These are phyloP conservation scores for Graphilbum ipis-grandicollis DNA, from an alignment of 2,329 filamentous ascomycete species.

Conservation along the genomic window DNA sequence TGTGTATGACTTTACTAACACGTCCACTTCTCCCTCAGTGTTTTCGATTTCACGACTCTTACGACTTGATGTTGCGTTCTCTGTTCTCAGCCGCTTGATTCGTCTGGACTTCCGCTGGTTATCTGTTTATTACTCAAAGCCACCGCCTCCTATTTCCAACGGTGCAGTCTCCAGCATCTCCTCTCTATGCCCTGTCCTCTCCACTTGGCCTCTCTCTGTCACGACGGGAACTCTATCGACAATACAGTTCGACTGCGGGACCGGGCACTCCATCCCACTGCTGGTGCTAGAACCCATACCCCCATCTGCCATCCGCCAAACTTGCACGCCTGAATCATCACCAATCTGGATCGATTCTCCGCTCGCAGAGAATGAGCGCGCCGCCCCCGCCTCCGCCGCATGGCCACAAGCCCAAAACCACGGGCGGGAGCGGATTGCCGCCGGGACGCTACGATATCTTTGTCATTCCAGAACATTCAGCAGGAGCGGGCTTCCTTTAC, in stretches of 20 bases:
- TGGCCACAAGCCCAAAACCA: constrained; percentile 56
- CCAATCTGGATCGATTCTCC: constrained; percentile 8
- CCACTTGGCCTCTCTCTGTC: too few species aligned
- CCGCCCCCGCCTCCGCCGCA: constrained; percentile 78
- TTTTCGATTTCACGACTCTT: background rate
- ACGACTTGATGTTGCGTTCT: background rate
- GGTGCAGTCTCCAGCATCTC: too few species aligned
- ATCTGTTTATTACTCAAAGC: background rate
- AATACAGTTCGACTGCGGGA: too few species aligned
- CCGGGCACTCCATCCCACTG: too few species aligned
- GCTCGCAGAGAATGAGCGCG: constrained; percentile 25
- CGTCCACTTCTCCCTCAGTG: too few species aligned
- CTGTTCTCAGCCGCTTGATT: background rate
- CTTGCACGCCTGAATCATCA: too few species aligned
- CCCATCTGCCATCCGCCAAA: background rate
- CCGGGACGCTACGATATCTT: constrained; percentile 94
- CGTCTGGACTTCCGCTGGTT: background rate
- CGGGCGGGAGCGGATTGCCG: constrained; percentile 41
- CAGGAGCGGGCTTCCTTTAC: constrained; percentile 81
- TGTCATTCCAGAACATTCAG: constrained; percentile 81
- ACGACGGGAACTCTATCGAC: too few species aligned
- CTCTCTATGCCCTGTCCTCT: too few species aligned
- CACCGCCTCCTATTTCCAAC: too few species aligned
- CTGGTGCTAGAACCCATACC: too few species aligned
- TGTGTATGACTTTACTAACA: too few species aligned